phyloP scores from a whole-genome alignment of 306 rosid species.

The Clitoria ternatea region DNA sequence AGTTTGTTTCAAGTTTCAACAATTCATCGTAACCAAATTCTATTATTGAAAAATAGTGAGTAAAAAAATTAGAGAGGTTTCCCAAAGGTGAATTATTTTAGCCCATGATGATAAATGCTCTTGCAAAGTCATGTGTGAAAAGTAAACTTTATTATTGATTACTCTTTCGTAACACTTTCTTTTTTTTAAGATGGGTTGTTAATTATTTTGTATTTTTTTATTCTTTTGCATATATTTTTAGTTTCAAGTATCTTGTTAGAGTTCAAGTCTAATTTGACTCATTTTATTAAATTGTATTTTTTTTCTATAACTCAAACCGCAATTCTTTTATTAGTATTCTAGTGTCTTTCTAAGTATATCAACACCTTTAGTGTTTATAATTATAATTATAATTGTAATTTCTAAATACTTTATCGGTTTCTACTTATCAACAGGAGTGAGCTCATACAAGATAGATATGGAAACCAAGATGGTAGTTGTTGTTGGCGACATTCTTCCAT shows the following conservation, averaged over 20 bases:
- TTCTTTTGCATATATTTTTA: background rate
- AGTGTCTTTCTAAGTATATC: too few relatives aligned
- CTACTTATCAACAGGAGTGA: slow-evolving; percentile 53
- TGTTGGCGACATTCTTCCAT: slow-evolving; percentile 71
- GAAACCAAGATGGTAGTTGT: slow-evolving; percentile 76
- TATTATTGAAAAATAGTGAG: background rate
- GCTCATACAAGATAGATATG: slow-evolving; percentile 73
- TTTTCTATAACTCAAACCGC: too few relatives aligned
- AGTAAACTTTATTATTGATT: slow-evolving; percentile 27
- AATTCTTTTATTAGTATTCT: too few relatives aligned
- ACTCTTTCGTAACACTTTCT: background rate
- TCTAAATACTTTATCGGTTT: background rate
- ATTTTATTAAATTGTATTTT: too few relatives aligned
- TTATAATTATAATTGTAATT: too few relatives aligned
- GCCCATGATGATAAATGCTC: background rate
- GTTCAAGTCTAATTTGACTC: too few relatives aligned
- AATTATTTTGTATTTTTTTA: slow-evolving; percentile 14
- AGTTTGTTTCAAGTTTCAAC: background rate
- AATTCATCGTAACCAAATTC: background rate
- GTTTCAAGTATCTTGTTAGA: too few relatives aligned
- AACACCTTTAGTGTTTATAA: too few relatives aligned
- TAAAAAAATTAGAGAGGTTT: background rate
- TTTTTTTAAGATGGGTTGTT: background rate
- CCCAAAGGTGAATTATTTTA: slow-evolving; percentile 11
- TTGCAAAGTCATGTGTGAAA: background rate